Evolutionary conservation across 2,329 filamentous ascomycete genomes (phyloP).

Genomic region (Diaporthe vaccinii): DNA sequence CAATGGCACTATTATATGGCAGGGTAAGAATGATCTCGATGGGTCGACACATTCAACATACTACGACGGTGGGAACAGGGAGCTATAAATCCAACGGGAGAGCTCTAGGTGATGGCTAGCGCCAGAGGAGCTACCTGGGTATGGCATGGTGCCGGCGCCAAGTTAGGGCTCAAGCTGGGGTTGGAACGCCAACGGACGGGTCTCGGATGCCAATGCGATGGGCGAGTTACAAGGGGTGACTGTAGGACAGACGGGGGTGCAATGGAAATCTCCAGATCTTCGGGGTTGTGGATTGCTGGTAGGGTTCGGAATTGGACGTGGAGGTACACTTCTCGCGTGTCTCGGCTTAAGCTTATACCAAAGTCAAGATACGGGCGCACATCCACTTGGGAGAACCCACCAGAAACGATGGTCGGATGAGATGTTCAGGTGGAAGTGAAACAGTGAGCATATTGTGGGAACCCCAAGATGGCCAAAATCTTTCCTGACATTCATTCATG

Average conservation of each 20-base stretch:
- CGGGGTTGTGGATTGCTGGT: not conserved
- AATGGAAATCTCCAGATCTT: not conserved
- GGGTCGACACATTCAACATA: accelerated
- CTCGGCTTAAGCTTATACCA: conserved; percentile 11
- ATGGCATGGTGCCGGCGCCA: conserved; percentile 16
- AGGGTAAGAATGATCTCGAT: not conserved
- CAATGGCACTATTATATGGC: not conserved
- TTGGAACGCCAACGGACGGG: conserved; percentile 18
- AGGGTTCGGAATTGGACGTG: not conserved
- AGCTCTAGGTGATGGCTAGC: not conserved
- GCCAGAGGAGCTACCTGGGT: conserved; percentile 8
- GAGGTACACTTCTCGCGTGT: conserved; percentile 5
- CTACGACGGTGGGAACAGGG: not conserved
- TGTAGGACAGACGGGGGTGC: not conserved
- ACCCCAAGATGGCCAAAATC: not conserved
- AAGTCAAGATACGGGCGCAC: not conserved
- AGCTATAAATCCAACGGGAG: not conserved
- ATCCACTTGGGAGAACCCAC: not conserved
- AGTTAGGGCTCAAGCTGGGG: conserved; percentile 15
- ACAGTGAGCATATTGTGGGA: conserved; percentile 22
- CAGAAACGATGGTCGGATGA: not conserved
- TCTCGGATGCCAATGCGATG: conserved; percentile 16
- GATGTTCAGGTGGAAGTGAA: conserved; percentile 1
- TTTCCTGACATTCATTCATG: not conserved
- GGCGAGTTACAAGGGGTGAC: conserved; percentile 10